Conservation (phyloP, 768 basidiomycete species). For the Panaeolus papilionaceus region DNA sequence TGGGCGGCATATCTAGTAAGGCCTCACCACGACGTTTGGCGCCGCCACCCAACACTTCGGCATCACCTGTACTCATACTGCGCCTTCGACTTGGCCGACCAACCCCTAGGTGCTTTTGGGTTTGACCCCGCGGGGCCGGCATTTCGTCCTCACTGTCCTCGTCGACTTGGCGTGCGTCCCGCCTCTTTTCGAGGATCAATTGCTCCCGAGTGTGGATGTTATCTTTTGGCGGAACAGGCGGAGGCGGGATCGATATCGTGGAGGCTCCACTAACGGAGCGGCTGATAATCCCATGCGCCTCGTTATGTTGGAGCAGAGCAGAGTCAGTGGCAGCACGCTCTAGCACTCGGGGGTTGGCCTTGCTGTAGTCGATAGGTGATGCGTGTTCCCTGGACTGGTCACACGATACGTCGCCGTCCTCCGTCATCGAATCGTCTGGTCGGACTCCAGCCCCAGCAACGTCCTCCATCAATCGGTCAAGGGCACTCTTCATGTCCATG, state of each 20-base stretch:
- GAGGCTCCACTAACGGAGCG: slow-evolving; percentile 51
- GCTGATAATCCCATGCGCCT: slow-evolving; percentile 43
- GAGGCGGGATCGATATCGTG: slow-evolving; percentile 43
- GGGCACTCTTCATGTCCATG: slow-evolving; percentile 75
- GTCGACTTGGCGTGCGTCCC: slow-evolving; percentile 58
- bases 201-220: slow-evolving; percentile 71
- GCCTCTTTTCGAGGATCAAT: slow-evolving; percentile 72
- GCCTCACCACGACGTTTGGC: slow-evolving; percentile 41
- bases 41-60: slow-evolving; percentile 48
- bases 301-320: slow-evolving; percentile 41
- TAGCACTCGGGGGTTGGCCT: slow-evolving; percentile 38
- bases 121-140: slow-evolving; percentile 24
- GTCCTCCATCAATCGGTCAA: slow-evolving; percentile 77
- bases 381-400: slow-evolving; percentile 32
- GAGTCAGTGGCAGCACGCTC: slow-evolving; percentile 62
- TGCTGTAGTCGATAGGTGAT: slow-evolving; percentile 20
- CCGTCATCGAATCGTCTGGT: slow-evolving; percentile 49
- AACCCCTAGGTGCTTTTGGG: slow-evolving; percentile 40
- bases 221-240: slow-evolving; percentile 67
- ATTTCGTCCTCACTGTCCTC: slow-evolving; percentile 27
- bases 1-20: slow-evolving; percentile 45
- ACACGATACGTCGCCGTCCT: slow-evolving; percentile 48
- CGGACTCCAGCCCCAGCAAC: slow-evolving; percentile 53
- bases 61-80: slow-evolving; percentile 84
- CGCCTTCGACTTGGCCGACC: slow-evolving; percentile 65